phyloP scores from a whole-genome alignment of 2,329 filamentous ascomycete genomes.

The Fusarium nanum region DNA sequence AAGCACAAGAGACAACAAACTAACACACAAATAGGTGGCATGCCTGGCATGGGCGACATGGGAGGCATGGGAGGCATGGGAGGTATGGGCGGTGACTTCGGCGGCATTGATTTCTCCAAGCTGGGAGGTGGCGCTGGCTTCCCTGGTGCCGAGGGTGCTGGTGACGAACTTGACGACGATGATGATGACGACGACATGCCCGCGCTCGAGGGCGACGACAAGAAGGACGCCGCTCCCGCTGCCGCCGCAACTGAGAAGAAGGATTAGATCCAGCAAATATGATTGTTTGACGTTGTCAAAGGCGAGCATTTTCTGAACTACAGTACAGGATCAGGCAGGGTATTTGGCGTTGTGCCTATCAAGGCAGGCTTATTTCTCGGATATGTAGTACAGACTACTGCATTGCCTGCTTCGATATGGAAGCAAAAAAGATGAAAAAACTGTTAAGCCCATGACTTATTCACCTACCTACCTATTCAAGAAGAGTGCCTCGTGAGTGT shows the following conservation, averaged over 20 bases:
- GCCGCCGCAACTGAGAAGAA: conserved; percentile 55
- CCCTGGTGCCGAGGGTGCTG: conserved; percentile 63
- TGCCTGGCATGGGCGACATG: conserved; percentile 60
- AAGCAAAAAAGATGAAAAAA: conserved; percentile 40
- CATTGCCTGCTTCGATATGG: conserved; percentile 41
- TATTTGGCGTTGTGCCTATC: conserved; percentile 43
- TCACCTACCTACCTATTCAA: background rate
- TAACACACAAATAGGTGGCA: conserved; percentile 57
- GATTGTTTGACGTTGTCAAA: conserved; percentile 35
- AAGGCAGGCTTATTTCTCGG: conserved; percentile 36
- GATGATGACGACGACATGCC: conserved; percentile 88
- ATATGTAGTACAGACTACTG: conserved; percentile 35
- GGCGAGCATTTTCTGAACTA: conserved; percentile 37
- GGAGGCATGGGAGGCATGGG: conserved; percentile 58
- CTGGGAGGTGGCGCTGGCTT: conserved; percentile 72
- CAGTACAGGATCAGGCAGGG: conserved; percentile 37
- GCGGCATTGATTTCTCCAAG: conserved; percentile 95
- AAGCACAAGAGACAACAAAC: background rate
- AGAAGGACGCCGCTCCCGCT: conserved; percentile 53
- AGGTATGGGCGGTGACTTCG: conserved; percentile 74
- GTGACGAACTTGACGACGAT: conserved; percentile 64
- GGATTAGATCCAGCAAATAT: conserved; percentile 46
- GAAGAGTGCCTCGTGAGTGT: background rate
- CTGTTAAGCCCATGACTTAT: conserved; percentile 25
- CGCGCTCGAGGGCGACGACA: conserved; percentile 74